Conservation (phyloP, 1,139 yeast species). For the Cylindricascospora bacillispora region DNA sequence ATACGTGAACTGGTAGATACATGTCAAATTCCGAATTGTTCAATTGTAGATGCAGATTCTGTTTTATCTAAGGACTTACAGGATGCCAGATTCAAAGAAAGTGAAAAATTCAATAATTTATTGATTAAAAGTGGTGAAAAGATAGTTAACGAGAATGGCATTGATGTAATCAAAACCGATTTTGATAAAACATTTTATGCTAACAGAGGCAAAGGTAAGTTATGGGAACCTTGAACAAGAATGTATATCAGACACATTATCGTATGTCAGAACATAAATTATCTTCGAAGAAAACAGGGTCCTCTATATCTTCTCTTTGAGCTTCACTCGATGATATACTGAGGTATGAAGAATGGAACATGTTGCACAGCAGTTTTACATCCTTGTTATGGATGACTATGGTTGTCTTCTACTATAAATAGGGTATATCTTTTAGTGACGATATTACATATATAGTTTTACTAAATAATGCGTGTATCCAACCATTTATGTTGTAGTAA, state of each 20-base stretch:
- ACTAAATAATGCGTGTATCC: constrained; percentile 13
- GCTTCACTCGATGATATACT: no score
- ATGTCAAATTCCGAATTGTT: constrained; percentile 19
- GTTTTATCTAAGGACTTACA: constrained; percentile 18
- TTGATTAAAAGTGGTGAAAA: constrained; percentile 13
- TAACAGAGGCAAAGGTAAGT: constrained; percentile 21
- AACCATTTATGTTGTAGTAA: constrained; percentile 41
- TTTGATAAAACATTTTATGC: constrained; percentile 22
- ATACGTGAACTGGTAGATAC: constrained; percentile 15
- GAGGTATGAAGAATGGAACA: no score
- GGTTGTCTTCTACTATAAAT: neutral
- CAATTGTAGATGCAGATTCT: constrained; percentile 22
- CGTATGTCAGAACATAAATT: no score
- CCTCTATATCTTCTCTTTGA: no score
- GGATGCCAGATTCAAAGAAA: constrained; percentile 14
- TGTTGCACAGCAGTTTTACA: no score
- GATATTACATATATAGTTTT: neutral
- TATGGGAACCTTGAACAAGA: constrained; percentile 19
- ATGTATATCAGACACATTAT: no score
- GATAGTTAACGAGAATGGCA: constrained; percentile 14
- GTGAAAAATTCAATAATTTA: constrained; percentile 16
- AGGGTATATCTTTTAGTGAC: neutral
- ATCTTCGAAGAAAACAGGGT: no score
- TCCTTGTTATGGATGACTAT: neutral
- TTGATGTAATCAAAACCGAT: constrained; percentile 16